Percentiles rank a stretch among this genome's conserved stretches.
These are phyloP conservation scores for Candida chauliodis DNA, from an alignment of 805 yeast genomes.

Conservation along the genomic window DNA sequence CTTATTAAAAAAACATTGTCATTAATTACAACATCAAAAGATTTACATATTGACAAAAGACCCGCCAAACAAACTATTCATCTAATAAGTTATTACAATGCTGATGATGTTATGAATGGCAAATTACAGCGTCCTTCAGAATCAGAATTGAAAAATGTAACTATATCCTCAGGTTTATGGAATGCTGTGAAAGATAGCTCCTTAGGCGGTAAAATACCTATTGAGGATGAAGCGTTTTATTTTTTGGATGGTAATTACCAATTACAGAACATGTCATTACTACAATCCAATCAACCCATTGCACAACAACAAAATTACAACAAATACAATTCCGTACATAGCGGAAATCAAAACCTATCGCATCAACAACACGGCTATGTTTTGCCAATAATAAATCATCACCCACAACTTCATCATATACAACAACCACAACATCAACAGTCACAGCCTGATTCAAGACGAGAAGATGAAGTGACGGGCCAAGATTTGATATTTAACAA, in stretches of 20 bases:
- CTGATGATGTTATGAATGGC: constrained; percentile 66
- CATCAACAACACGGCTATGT: background rate
- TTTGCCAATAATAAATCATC: background rate
- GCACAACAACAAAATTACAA: constrained; percentile 4
- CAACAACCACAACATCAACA: constrained; percentile 5
- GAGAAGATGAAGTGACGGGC: constrained; percentile 11
- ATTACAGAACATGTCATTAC: constrained; percentile 35
- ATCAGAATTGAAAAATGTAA: constrained; percentile 47
- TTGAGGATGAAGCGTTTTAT: constrained; percentile 50
- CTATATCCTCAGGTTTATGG: constrained; percentile 47
- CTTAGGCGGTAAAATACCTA: constrained; percentile 52
- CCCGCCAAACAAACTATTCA: constrained; percentile 53
- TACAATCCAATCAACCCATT: constrained; percentile 16
- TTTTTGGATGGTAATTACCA: constrained; percentile 44
- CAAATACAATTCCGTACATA: background rate
- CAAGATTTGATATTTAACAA: constrained; percentile 19
- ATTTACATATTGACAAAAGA: constrained; percentile 21
- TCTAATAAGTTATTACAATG: constrained; percentile 72
- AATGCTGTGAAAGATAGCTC: constrained; percentile 55
- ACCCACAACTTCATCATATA: background rate
- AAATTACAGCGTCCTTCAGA: constrained; percentile 57
- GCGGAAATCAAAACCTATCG: background rate
- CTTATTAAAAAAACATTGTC: constrained; percentile 81
- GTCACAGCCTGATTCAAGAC: constrained; percentile 5
- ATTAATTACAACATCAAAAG: constrained; percentile 43